Conservation (phyloP, 1,139 yeast species). For the Meyerozyma athensensis region DNA sequence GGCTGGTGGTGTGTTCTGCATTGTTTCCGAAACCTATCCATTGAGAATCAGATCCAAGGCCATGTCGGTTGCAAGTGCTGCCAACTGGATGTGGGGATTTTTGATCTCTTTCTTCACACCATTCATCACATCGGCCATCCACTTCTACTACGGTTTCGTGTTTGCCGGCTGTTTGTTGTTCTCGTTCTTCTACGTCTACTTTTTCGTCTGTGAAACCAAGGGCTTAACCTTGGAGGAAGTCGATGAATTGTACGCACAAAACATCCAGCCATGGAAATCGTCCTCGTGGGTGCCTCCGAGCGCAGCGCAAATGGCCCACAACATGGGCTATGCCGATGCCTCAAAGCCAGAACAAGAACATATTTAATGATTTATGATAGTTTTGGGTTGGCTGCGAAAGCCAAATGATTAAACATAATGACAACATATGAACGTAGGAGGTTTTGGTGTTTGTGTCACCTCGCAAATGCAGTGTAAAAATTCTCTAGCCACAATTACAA, state of each 20-base stretch:
- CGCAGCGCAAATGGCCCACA: conserved; percentile 10
- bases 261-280: conserved; percentile 11
- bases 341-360: conserved; percentile 16
- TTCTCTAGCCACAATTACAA: too few relatives aligned
- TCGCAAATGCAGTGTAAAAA: too few relatives aligned
- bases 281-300: conserved; percentile 12
- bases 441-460: too few relatives aligned
- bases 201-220: conserved; percentile 61
- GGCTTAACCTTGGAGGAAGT: conserved; percentile 65
- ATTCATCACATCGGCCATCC: conserved; percentile 19
- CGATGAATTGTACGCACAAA: conserved; percentile 29
- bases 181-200: conserved; percentile 44
- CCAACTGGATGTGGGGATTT: conserved; percentile 17
- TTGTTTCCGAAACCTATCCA: conserved; percentile 14
- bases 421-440: too few relatives aligned
- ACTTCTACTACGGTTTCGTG: conserved; percentile 25
- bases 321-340: conserved; percentile 17
- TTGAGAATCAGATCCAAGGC: conserved; percentile 14
- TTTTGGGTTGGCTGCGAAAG: too few relatives aligned
- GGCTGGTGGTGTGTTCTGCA: conserved; percentile 14
- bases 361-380: conserved; percentile 10
- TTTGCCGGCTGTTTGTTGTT: conserved; percentile 21
- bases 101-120: conserved; percentile 15
- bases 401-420: too few relatives aligned
- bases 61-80: conserved; percentile 14